Percentiles rank a stretch among this genome's conserved stretches.
phyloP scores from a whole-genome alignment of 2,329 filamentous ascomycete species.

The Botrytis cinerea region DNA sequence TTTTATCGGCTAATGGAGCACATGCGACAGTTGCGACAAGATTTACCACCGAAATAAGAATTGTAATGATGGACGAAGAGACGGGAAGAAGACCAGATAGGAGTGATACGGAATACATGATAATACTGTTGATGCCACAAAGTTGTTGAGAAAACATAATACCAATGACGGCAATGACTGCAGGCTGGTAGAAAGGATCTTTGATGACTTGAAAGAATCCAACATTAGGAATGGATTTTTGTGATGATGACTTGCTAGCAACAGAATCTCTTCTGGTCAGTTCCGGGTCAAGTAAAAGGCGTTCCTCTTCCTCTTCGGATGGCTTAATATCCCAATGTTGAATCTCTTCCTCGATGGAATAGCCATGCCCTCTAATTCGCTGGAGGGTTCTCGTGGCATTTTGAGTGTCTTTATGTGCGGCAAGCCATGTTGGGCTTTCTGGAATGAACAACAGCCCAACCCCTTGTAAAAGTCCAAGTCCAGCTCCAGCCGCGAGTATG shows the following conservation, averaged over 20 bases:
- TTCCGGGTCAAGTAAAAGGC: conserved; percentile 34
- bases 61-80: conserved; percentile 80
- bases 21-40: conserved; percentile 78
- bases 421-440: conserved; percentile 88
- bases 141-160: conserved; percentile 94
- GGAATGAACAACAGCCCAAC: conserved; percentile 73
- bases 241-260: conserved; percentile 34
- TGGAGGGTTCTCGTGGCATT: conserved; percentile 69
- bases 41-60: conserved; percentile 84
- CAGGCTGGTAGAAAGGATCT: conserved; percentile 68
- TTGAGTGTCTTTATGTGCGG: conserved; percentile 60
- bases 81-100: conserved; percentile 78
- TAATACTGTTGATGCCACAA: conserved; percentile 92
- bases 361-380: conserved; percentile 69
- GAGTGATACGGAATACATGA: conserved; percentile 97
- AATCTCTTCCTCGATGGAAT: conserved; percentile 74
- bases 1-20: conserved; percentile 80
- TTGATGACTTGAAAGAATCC: conserved; percentile 66
- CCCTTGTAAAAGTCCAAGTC: conserved; percentile 67
- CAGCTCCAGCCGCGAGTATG: conserved; percentile 73
- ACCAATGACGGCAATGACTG: conserved; percentile 80
- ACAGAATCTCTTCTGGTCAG: conserved; percentile 32
- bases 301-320: conserved; percentile 37
- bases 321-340: conserved; percentile 55
- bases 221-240: conserved; percentile 46